These are phyloP conservation scores for Hypoxylon lenormandii DNA, from an alignment of 495 filamentous ascomycete genomes.

Conservation along the genomic window DNA sequence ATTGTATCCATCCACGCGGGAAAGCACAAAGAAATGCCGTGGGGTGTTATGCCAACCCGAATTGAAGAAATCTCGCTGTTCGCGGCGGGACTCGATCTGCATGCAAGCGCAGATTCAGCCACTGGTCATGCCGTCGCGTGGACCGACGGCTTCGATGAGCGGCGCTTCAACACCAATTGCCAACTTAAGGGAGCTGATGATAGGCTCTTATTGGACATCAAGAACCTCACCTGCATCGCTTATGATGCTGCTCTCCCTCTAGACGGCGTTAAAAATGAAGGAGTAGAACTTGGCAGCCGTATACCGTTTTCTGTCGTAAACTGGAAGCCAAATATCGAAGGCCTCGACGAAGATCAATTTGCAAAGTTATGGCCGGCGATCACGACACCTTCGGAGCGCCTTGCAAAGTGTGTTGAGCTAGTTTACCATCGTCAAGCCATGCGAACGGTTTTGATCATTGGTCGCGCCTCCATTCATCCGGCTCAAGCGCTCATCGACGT, in stretches of 20 bases:
- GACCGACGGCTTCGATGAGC: slow-evolving; percentile 36
- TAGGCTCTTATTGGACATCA: slow-evolving; percentile 35
- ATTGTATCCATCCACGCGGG: slow-evolving; percentile 43
- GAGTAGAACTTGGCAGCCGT: not conserved
- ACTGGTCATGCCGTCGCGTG: slow-evolving; percentile 36
- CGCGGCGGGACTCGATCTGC: not conserved
- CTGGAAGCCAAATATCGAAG: slow-evolving; percentile 36
- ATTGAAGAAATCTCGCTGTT: slow-evolving; percentile 32
- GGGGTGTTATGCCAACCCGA: slow-evolving; percentile 32
- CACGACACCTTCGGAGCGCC: slow-evolving; percentile 2
- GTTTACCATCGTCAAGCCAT: slow-evolving; percentile 32
- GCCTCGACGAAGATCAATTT: slow-evolving; percentile 18
- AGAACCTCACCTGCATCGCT: slow-evolving; percentile 34
- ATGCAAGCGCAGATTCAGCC: not conserved
- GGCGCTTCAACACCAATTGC: slow-evolving; percentile 42
- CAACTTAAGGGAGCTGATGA: slow-evolving; percentile 19
- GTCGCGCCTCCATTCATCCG: not conserved
- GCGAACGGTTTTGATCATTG: slow-evolving; percentile 20
- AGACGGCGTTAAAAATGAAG: not conserved
- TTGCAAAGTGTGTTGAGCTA: slow-evolving; percentile 26
- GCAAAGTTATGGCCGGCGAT: slow-evolving; percentile 11
- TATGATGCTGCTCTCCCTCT: slow-evolving; percentile 47
- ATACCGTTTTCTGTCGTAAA: slow-evolving; percentile 35
- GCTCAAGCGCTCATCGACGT: slow-evolving; percentile 9
- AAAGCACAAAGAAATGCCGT: slow-evolving; percentile 42